Conservation (phyloP, 805 yeast species). For the Pichia nakasei region DNA sequence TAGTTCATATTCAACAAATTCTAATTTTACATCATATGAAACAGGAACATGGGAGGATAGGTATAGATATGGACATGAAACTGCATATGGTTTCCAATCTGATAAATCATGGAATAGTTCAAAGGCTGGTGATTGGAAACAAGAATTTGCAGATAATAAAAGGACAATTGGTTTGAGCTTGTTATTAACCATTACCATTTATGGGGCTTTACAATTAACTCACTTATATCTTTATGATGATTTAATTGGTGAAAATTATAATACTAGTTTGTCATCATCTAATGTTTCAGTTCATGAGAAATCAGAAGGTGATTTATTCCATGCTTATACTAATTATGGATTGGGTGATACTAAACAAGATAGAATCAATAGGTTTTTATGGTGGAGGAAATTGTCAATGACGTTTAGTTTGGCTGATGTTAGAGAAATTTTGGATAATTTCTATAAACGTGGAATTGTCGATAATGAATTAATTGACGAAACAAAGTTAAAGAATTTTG, state of each 20-base stretch:
- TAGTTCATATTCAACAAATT: not conserved
- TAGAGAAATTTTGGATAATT: conserved; percentile 14
- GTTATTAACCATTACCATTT: conserved; percentile 20
- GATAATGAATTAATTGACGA: not conserved
- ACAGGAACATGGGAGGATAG: conserved; percentile 27
- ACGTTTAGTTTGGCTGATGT: conserved; percentile 21
- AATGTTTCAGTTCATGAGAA: conserved; percentile 28
- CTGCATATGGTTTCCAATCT: conserved; percentile 20
- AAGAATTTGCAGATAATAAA: conserved; percentile 23
- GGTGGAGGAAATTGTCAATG: conserved; percentile 36
- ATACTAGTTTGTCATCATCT: conserved; percentile 14
- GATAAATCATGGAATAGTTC: conserved; percentile 22
- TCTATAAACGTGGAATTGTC: conserved; percentile 13
- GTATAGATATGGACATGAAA: conserved; percentile 12
- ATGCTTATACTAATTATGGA: conserved; percentile 44
- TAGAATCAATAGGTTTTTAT: conserved; percentile 47
- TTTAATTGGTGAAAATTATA: conserved; percentile 23
- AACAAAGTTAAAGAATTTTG: conserved; percentile 1
- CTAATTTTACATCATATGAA: conserved; percentile 11
- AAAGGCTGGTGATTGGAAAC: conserved; percentile 19
- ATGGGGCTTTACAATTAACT: conserved; percentile 23
- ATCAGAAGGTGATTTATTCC: conserved; percentile 31
- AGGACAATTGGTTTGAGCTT: conserved; percentile 21
- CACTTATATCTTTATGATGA: conserved; percentile 25
- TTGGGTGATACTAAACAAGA: conserved; percentile 40